Conservation (phyloP, 352 stramenopile genomes). For the Phytophthora capsici region DNA sequence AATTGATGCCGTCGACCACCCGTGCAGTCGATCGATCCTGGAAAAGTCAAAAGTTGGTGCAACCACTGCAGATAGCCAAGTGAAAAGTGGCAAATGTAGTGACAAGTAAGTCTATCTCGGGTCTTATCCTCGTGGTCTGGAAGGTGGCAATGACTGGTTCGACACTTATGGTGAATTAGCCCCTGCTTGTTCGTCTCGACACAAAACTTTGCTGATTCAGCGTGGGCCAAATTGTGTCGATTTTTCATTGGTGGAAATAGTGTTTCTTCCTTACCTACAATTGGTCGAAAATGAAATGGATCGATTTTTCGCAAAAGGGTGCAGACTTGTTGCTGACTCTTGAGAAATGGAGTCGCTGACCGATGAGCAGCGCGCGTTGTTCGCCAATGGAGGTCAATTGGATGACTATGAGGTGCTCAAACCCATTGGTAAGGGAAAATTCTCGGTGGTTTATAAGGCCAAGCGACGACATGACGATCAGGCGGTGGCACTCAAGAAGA, state of each 20-base stretch:
- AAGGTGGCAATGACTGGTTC: conserved; percentile 26
- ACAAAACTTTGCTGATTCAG: conserved; percentile 27
- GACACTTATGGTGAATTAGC: conserved; percentile 11
- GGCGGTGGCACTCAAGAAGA: conserved; percentile 93
- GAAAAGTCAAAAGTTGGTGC: conserved; percentile 30
- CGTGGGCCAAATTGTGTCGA: conserved; percentile 23
- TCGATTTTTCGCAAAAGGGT: conserved; percentile 24
- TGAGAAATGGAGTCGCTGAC: conserved; percentile 78
- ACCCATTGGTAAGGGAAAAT: conserved; percentile 94
- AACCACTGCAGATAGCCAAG: conserved; percentile 1
- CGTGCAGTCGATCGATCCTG: conserved; percentile 20
- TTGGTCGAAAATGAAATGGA: conserved; percentile 22
- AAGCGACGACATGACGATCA: conserved; percentile 67
- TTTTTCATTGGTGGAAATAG: conserved; percentile 29
- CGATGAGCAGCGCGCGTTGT: conserved; percentile 73
- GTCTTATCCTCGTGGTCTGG: conserved; percentile 11
- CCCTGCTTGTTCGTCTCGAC: conserved; percentile 23
- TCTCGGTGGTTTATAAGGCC: conserved; percentile 92
- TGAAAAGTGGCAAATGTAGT: conserved; percentile 4
- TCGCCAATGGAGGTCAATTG: conserved; percentile 58
- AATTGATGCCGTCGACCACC: conserved; percentile 30
- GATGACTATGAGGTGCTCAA: conserved; percentile 87
- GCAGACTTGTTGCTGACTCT: conserved; percentile 28
- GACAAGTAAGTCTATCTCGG: conserved; percentile 22
- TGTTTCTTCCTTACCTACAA: neutral